Conservation (phyloP, 768 basidiomycete species). For the Cantharellus cinnabarinus region DNA sequence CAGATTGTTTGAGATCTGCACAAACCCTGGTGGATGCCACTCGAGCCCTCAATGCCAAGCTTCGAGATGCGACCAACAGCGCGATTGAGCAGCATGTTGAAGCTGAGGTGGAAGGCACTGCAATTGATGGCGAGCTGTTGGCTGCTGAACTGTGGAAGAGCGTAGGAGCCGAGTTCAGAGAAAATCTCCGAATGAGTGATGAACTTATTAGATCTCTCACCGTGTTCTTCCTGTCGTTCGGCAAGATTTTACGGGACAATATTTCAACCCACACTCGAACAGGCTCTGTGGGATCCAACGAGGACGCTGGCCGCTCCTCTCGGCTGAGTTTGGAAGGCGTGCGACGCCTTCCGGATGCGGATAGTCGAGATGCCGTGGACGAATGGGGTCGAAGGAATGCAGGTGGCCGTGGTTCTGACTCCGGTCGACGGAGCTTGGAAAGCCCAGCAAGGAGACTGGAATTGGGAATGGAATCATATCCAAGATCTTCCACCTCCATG, state of each 20-base stretch:
- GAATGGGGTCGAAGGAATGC: neutral
- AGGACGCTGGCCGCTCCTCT: neutral
- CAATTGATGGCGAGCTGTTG: slow-evolving; percentile 18
- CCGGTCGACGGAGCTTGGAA: neutral
- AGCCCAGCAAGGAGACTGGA: neutral
- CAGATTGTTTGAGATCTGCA: slow-evolving; percentile 40
- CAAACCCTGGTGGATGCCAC: slow-evolving; percentile 41
- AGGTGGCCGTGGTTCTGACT: neutral
- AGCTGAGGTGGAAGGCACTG: slow-evolving; percentile 32
- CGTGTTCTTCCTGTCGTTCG: slow-evolving; percentile 53
- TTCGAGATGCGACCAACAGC: slow-evolving; percentile 32
- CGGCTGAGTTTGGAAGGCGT: neutral
- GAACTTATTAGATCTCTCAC: slow-evolving; percentile 62
- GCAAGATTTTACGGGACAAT: slow-evolving; percentile 44
- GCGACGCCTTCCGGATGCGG: neutral
- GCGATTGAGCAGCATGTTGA: slow-evolving; percentile 59
- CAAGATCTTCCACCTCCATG: neutral
- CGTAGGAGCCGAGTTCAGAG: slow-evolving; percentile 52
- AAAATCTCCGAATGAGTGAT: slow-evolving; percentile 50
- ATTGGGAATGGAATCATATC: neutral
- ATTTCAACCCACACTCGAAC: slow-evolving; percentile 6
- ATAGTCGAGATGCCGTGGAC: neutral
- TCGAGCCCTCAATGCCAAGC: slow-evolving; percentile 42
- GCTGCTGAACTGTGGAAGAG: slow-evolving; percentile 43
- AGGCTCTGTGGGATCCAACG: neutral